phyloP scores from a whole-genome alignment of 495 filamentous ascomycete genomes.

The Hypoxylon subgilvum region DNA sequence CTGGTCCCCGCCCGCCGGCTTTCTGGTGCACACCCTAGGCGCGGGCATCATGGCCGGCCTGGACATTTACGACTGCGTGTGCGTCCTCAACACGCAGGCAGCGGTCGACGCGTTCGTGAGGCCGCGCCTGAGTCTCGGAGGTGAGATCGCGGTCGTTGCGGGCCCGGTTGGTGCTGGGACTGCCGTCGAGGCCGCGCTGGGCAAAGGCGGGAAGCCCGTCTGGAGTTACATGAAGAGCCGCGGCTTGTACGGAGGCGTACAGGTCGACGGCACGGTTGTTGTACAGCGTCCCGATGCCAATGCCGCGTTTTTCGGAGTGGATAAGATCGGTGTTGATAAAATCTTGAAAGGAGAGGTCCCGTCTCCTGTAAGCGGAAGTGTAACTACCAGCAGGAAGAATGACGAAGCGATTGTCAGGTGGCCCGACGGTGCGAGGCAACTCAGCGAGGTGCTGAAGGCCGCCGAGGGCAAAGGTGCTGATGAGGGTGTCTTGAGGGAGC shows the following conservation, averaged over 20 bases:
- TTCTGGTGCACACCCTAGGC: constrained; percentile 76
- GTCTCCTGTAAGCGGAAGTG: neutral
- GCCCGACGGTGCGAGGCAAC: constrained; percentile 44
- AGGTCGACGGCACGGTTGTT: constrained; percentile 76
- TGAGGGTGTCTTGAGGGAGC: constrained; percentile 44
- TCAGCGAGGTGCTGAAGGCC: constrained; percentile 73
- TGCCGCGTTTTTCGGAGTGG: constrained; percentile 72
- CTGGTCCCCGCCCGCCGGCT: constrained; percentile 83
- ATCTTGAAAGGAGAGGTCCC: constrained; percentile 69
- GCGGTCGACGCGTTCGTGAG: constrained; percentile 76
- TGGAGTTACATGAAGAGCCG: constrained; percentile 82
- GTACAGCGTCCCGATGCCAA: constrained; percentile 80
- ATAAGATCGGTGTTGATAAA: constrained; percentile 58
- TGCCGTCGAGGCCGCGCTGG: constrained; percentile 47
- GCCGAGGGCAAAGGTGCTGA: constrained; percentile 72
- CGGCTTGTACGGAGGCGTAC: constrained; percentile 76
- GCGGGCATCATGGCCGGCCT: constrained; percentile 79
- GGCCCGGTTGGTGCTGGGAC: constrained; percentile 75
- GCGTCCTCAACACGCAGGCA: constrained; percentile 75
- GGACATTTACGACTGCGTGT: constrained; percentile 84
- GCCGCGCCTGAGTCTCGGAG: constrained; percentile 73
- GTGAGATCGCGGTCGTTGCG: constrained; percentile 73
- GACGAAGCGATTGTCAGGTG: constrained; percentile 32
- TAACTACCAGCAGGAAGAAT: neutral
- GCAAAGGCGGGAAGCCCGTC: constrained; percentile 55